Conservation (phyloP, 176 grass and related monocot genomes). For the Elymus sibiricus region DNA sequence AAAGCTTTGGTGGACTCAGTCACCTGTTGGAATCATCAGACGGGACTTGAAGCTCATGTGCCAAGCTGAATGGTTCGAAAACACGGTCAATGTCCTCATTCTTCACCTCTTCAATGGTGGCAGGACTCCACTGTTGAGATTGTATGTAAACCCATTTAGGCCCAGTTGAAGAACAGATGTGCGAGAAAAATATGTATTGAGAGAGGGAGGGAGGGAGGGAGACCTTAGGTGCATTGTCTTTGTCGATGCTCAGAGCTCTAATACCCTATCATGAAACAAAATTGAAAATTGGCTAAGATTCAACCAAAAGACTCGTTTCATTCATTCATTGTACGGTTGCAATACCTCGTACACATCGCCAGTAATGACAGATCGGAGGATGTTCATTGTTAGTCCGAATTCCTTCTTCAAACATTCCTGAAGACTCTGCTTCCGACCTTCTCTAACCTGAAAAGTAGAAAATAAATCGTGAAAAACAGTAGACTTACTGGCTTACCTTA, state of each 20-base stretch:
- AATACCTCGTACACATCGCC: conserved; percentile 83
- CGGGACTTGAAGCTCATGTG: conserved; percentile 71
- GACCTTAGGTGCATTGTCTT: conserved; percentile 95
- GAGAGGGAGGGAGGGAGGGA: neutral
- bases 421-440: conserved; percentile 73
- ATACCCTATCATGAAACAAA: conserved; percentile 58
- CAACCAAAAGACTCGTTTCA: neutral
- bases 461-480: neutral
- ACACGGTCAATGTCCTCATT: conserved; percentile 55
- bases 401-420: conserved; percentile 89
- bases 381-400: conserved; percentile 93
- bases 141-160: neutral
- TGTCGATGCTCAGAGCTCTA: conserved; percentile 89
- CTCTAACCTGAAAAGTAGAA: conserved; percentile 54
- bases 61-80: conserved; percentile 67
- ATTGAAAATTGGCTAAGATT: conserved; percentile 9
- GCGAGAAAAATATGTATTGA: neutral
- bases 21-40: conserved; percentile 63
- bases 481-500: neutral
- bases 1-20: neutral
- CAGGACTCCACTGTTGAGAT: conserved; percentile 64
- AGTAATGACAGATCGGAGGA: conserved; percentile 65
- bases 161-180: neutral
- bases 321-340: neutral
- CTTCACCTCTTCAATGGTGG: conserved; percentile 62